phyloP scores from a whole-genome alignment of 805 yeast genomes.

The Pichia gijzeniarum region DNA sequence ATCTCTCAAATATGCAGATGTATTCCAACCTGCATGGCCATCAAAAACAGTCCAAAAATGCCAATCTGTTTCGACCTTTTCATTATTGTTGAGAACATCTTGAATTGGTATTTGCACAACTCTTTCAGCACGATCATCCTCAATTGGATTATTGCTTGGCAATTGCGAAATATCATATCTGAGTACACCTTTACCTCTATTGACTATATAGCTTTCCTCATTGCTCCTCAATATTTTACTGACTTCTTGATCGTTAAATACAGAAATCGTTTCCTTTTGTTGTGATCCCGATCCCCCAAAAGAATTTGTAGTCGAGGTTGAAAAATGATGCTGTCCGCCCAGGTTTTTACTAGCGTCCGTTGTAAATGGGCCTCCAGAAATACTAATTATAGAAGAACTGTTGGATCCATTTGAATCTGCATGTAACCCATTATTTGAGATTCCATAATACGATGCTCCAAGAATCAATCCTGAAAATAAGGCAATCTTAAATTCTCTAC shows the following conservation, averaged over 20 bases:
- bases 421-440: slow-evolving; percentile 23
- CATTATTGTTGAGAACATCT: slow-evolving; percentile 46
- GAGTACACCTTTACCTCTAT: slow-evolving; percentile 79
- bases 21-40: slow-evolving; percentile 96
- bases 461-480: slow-evolving; percentile 29
- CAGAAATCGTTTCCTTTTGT: slow-evolving; percentile 44
- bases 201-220: slow-evolving; percentile 76
- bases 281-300: slow-evolving; percentile 35
- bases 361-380: background rate
- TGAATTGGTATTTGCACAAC: slow-evolving; percentile 69
- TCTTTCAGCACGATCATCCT: slow-evolving; percentile 86
- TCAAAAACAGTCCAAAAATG: slow-evolving; percentile 94
- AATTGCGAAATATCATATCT: slow-evolving; percentile 87
- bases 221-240: slow-evolving; percentile 57
- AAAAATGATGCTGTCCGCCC: slow-evolving; percentile 22
- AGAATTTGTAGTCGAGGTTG: slow-evolving; percentile 36
- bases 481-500: slow-evolving; percentile 27
- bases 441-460: slow-evolving; percentile 30
- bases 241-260: slow-evolving; percentile 65
- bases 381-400: slow-evolving; percentile 1
- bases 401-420: slow-evolving; percentile 21
- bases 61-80: slow-evolving; percentile 57
- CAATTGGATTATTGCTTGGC: slow-evolving; percentile 89
- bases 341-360: background rate
- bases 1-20: slow-evolving; percentile 79